phyloP scores from a whole-genome alignment of 805 yeast genomes.

The Kluyveromyces nonfermentans region DNA sequence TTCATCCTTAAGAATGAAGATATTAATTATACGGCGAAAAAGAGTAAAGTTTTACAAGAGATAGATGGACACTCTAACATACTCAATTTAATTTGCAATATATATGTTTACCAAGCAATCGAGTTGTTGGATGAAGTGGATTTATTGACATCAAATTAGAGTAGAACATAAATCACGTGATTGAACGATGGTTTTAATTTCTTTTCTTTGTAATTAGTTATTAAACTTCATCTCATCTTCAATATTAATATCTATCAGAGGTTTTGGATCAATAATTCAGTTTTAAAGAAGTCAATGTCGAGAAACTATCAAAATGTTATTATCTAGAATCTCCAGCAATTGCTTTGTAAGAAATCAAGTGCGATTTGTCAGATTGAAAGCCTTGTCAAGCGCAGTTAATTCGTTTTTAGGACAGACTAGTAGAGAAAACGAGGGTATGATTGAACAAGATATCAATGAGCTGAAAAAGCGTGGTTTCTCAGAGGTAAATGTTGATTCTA shows the following conservation, averaged over 20 bases:
- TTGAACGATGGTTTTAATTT: background rate
- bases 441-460: conserved; percentile 7
- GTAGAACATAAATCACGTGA: background rate
- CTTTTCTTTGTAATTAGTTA: no score
- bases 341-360: background rate
- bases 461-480: conserved; percentile 11
- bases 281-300: background rate
- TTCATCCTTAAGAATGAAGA: background rate
- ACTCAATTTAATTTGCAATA: no score
- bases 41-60: background rate
- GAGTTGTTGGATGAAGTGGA: no score
- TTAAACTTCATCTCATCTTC: background rate
- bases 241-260: background rate
- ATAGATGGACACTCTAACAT: no score
- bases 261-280: background rate
- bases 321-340: background rate
- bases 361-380: background rate
- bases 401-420: background rate
- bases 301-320: background rate
- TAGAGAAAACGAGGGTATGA: background rate
- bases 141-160: background rate
- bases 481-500: conserved; percentile 7
- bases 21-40: background rate
- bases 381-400: background rate
- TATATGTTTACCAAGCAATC: background rate